Evolutionary conservation across 495 filamentous ascomycete species (phyloP).

Genomic region (Chaetomidium leptoderma): DNA sequence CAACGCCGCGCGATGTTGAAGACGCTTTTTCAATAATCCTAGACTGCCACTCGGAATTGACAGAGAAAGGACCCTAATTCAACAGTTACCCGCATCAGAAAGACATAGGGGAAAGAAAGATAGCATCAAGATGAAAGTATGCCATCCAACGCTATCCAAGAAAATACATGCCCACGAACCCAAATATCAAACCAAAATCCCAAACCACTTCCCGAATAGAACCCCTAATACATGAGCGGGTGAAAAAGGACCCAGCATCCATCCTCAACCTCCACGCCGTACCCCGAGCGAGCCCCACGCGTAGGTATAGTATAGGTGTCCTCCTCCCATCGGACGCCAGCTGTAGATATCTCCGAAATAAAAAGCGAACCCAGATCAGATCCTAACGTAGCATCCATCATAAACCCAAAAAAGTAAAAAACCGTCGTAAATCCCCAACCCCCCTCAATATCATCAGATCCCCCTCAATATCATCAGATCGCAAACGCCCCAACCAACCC

Average conservation of each 20-base stretch:
- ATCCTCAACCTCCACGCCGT: background rate
- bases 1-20: too few relatives aligned
- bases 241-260: background rate
- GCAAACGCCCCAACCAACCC: slow-evolving; percentile 28
- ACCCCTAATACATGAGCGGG: background rate
- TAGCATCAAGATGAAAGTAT: too few relatives aligned
- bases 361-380: background rate
- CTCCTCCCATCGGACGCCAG: background rate
- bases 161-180: too few relatives aligned
- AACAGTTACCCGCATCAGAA: too few relatives aligned
- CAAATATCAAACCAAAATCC: background rate
- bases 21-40: too few relatives aligned
- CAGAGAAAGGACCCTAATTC: too few relatives aligned
- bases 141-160: too few relatives aligned
- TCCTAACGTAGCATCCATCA: background rate
- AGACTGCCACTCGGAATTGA: too few relatives aligned
- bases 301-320: slow-evolving; percentile 1
- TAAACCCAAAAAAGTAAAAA: background rate
- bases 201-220: too few relatives aligned
- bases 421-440: background rate
- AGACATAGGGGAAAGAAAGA: too few relatives aligned
- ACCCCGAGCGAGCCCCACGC: background rate
- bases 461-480: background rate
- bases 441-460: background rate
- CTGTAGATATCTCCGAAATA: background rate